These are phyloP conservation scores for Fusarium sp. DNA, from an alignment of 2,329 filamentous ascomycete genomes.

Conservation along the genomic window DNA sequence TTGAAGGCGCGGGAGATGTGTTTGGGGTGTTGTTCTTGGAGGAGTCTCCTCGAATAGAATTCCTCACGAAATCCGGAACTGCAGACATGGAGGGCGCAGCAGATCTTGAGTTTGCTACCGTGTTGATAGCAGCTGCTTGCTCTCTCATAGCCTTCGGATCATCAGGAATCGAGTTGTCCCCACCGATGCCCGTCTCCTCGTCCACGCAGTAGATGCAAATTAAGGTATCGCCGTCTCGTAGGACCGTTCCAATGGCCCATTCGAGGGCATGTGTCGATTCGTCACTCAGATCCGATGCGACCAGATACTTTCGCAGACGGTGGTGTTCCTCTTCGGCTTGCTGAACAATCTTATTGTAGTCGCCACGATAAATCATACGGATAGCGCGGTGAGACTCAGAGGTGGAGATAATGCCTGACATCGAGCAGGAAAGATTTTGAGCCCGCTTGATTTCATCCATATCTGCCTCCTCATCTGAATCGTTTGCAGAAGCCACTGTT, in stretches of 20 bases:
- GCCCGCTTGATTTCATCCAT: conserved; percentile 86
- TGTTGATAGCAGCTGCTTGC: conserved; percentile 75
- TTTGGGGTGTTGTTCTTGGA: conserved; percentile 48
- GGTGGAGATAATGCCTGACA: conserved; percentile 81
- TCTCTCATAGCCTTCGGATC: conserved; percentile 80
- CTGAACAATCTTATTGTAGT: conserved; percentile 79
- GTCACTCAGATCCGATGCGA: conserved; percentile 94
- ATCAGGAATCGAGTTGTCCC: conserved; percentile 69
- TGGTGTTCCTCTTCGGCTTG: conserved; percentile 82
- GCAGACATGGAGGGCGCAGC: conserved; percentile 45
- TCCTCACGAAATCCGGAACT: conserved; percentile 47
- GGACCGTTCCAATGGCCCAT: conserved; percentile 95
- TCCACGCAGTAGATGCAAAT: conserved; percentile 94
- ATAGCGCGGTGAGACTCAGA: conserved; percentile 83
- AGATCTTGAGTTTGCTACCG: conserved; percentile 60
- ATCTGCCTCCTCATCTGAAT: conserved; percentile 88
- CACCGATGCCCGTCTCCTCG: conserved; percentile 76
- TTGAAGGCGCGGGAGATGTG: conserved; percentile 59
- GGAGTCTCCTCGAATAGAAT: conserved; percentile 45
- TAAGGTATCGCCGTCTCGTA: conserved; percentile 93
- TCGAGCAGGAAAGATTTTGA: conserved; percentile 82
- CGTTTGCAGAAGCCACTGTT: conserved; percentile 66
- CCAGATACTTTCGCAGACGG: conserved; percentile 86
- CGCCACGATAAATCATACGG: conserved; percentile 88
- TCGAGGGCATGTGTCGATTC: conserved; percentile 95